Conservation (phyloP, 2,329 filamentous ascomycete genomes). For the Achaetomium macrosporum region DNA sequence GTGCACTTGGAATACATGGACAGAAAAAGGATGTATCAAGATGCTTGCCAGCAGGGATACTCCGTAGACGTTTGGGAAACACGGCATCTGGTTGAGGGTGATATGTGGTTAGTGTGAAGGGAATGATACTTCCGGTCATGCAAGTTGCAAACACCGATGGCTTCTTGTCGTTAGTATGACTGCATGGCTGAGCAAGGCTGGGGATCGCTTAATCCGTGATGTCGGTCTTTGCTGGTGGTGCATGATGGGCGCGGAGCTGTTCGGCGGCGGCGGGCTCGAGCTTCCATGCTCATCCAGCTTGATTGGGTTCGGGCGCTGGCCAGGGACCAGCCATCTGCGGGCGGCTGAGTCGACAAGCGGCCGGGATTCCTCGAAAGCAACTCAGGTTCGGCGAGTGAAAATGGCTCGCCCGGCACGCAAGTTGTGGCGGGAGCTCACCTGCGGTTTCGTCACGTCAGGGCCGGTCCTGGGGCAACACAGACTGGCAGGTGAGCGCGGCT, state of each 20-base stretch:
- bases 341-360: constrained; percentile 1
- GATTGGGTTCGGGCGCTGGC: neutral
- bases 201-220: neutral
- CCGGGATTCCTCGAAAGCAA: neutral
- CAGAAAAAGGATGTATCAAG: too few species aligned
- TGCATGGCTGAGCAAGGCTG: neutral
- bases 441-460: too few species aligned
- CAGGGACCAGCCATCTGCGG: neutral
- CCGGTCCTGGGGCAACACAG: too few species aligned
- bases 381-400: neutral
- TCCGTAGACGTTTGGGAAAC: too few species aligned
- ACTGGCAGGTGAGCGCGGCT: neutral
- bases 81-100: too few species aligned
- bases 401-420: constrained; percentile 1
- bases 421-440: neutral
- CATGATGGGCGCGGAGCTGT: neutral
- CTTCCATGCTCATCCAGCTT: neutral
- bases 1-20: too few species aligned
- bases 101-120: too few species aligned
- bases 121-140: too few species aligned
- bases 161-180: neutral
- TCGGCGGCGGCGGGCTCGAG: neutral
- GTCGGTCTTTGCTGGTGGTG: neutral
- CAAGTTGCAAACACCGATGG: too few species aligned
- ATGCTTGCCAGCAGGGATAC: too few species aligned